Percentiles rank a stretch among this genome's conserved stretches.
Evolutionary conservation across 2,329 filamentous ascomycete genomes (phyloP).

Genomic region (Chaetomiaceae sp.): DNA sequence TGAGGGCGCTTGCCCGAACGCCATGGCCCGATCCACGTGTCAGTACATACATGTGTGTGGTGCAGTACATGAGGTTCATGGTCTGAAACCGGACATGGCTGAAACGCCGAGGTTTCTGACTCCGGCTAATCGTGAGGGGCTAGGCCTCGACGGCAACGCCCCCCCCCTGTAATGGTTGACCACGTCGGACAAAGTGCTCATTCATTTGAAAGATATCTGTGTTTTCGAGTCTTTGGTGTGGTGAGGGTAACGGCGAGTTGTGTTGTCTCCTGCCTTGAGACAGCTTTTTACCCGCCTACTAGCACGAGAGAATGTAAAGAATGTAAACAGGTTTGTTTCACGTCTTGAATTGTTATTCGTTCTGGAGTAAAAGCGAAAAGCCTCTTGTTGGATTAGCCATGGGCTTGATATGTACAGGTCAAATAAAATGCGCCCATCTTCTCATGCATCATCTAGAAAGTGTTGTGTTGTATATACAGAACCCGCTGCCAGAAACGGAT

Average conservation of each 20-base stretch:
- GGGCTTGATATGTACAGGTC: conserved; percentile 6
- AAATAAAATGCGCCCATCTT: not conserved
- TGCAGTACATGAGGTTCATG: too few species aligned
- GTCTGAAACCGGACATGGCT: conserved; percentile 8
- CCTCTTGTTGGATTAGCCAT: not conserved
- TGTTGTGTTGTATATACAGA: conserved; percentile 13
- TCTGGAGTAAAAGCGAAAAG: not conserved
- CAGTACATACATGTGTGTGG: too few species aligned
- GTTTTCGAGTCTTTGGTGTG: too few species aligned
- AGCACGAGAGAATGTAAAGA: too few species aligned
- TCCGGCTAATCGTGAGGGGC: not conserved
- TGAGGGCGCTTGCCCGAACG: not conserved
- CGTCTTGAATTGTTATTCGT: not conserved
- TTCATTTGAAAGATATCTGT: too few species aligned
- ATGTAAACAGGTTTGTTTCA: too few species aligned
- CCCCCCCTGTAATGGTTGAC: not conserved
- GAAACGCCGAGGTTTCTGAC: conserved; percentile 2
- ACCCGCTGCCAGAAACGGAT: conserved; percentile 13
- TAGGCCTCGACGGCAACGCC: not conserved
- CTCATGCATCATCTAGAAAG: not conserved
- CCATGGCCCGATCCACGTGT: conserved; percentile 4
- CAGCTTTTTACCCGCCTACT: too few species aligned
- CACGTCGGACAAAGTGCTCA: too few species aligned
- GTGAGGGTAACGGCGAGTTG: too few species aligned
- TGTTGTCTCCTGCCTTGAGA: too few species aligned